phyloP scores from a whole-genome alignment of 371 early-diverging fungal species.

The Haplosporangium sp. region DNA sequence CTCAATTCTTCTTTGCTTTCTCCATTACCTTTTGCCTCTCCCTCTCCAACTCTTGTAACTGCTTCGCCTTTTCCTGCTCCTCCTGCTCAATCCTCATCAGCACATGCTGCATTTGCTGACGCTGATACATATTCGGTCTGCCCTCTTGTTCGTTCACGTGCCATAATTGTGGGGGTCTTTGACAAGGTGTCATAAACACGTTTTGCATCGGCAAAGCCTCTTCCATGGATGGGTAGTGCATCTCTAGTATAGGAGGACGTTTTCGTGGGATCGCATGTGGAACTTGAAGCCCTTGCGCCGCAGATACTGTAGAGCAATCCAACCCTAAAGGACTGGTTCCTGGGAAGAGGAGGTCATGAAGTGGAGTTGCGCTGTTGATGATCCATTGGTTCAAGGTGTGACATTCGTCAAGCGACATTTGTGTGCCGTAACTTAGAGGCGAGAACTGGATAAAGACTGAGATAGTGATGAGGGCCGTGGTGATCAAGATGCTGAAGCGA shows the following conservation, averaged over 20 bases:
- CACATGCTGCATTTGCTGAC: slow-evolving; percentile 20
- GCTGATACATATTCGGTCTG: slow-evolving; percentile 19
- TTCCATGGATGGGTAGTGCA: slow-evolving; percentile 2
- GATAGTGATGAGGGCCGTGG: background rate
- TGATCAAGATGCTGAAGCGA: background rate
- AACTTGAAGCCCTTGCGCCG: background rate
- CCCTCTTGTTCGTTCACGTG: slow-evolving; percentile 5
- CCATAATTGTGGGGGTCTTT: slow-evolving; percentile 36
- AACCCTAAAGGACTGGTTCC: too few relatives aligned
- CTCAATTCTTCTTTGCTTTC: background rate
- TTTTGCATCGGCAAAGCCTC: slow-evolving; percentile 3
- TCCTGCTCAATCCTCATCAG: slow-evolving; percentile 6
- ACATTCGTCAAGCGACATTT: slow-evolving; percentile 4
- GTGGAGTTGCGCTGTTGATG: background rate
- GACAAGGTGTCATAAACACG: slow-evolving; percentile 24
- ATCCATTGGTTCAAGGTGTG: slow-evolving; percentile 3
- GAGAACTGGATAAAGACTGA: slow-evolving; percentile 11
- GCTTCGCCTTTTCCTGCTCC: slow-evolving; percentile 1
- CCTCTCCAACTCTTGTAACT: slow-evolving; percentile 4
- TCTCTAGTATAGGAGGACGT: slow-evolving; percentile 14
- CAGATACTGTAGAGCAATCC: background rate
- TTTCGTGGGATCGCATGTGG: background rate
- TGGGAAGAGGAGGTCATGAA: background rate
- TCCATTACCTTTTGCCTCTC: background rate
- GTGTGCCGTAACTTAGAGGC: slow-evolving; percentile 22